These are phyloP conservation scores for Eimeria sp. DNA, from an alignment of 169 alveolate species.

Conservation along the genomic window DNA sequence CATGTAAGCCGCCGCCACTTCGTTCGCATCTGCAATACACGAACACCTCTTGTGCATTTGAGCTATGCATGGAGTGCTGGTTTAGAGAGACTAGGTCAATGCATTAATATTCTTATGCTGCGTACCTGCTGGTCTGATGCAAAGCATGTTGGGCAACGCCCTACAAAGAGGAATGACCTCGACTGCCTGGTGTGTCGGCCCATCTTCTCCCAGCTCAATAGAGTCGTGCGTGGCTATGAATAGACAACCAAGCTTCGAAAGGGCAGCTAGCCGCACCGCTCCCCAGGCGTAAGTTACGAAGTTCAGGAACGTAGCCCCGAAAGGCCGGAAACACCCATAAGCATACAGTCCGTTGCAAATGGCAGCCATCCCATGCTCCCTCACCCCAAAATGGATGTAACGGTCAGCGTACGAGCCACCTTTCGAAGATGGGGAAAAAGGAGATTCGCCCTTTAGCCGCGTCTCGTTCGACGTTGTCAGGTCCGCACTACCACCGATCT, in stretches of 20 bases:
- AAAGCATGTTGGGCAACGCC: constrained; percentile 86
- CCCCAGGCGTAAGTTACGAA: constrained; percentile 90
- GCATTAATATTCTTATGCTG: not conserved
- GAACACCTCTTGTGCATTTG: not conserved
- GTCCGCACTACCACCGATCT: constrained; percentile 91
- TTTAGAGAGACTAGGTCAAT: not conserved
- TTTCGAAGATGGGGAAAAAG: not conserved
- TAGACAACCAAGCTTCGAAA: constrained; percentile 86
- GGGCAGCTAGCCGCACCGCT: constrained; percentile 88
- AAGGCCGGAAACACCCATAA: constrained; percentile 89
- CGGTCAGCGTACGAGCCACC: constrained; percentile 65
- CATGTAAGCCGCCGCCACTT: constrained; percentile 84
- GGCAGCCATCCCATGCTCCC: constrained; percentile 93
- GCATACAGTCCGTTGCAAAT: constrained; percentile 88
- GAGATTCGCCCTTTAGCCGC: constrained; percentile 39
- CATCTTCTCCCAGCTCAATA: constrained; percentile 91
- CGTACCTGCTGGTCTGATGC: constrained; percentile 90
- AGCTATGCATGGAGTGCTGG: not conserved
- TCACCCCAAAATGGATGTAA: constrained; percentile 87
- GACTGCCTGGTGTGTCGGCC: constrained; percentile 92
- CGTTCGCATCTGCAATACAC: constrained; percentile 76
- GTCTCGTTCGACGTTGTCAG: constrained; percentile 89
- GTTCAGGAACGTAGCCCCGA: constrained; percentile 90
- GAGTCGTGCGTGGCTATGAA: constrained; percentile 92
- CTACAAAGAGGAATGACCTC: constrained; percentile 87